Percentiles rank a stretch among this genome's conserved stretches.
These are phyloP conservation scores for Obelidium mucronatum DNA, from an alignment of 192 early-diverging fungal genomes.

Conservation along the genomic window DNA sequence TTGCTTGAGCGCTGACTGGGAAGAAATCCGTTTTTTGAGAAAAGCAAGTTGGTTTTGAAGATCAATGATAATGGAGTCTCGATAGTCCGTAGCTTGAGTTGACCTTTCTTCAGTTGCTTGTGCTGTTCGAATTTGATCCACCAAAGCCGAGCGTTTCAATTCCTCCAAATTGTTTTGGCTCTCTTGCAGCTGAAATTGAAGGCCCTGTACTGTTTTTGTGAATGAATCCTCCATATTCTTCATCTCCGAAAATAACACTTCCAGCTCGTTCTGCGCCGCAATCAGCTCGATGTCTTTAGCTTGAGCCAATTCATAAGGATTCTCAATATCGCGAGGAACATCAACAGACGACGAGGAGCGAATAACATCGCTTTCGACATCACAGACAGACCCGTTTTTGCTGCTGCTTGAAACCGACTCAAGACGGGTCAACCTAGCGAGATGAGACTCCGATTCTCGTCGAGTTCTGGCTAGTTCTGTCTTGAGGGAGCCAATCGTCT, in stretches of 20 bases:
- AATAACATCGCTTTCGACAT: background rate
- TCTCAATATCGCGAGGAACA: background rate
- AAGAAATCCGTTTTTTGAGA: background rate
- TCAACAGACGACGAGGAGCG: background rate
- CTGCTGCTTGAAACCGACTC: no score
- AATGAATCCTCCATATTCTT: background rate
- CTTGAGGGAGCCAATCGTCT: no score
- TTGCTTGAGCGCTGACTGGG: no score
- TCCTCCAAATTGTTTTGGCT: background rate
- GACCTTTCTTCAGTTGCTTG: background rate
- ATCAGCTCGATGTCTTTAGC: background rate
- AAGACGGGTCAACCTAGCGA: no score
- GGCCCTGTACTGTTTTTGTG: background rate
- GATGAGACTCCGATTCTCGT: no score
- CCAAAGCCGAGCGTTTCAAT: no score
- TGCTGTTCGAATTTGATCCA: no score
- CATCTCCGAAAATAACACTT: background rate
- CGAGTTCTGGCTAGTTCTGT: no score
- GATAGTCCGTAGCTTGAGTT: background rate
- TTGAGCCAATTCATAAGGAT: background rate
- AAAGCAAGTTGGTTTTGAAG: background rate
- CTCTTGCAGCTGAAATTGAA: background rate
- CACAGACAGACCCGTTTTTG: no score
- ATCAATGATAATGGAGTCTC: background rate
- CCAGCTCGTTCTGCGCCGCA: constrained; percentile 1